These are phyloP conservation scores for Aethionema arabicum DNA, from an alignment of 345 rosid species.

Conservation along the genomic window DNA sequence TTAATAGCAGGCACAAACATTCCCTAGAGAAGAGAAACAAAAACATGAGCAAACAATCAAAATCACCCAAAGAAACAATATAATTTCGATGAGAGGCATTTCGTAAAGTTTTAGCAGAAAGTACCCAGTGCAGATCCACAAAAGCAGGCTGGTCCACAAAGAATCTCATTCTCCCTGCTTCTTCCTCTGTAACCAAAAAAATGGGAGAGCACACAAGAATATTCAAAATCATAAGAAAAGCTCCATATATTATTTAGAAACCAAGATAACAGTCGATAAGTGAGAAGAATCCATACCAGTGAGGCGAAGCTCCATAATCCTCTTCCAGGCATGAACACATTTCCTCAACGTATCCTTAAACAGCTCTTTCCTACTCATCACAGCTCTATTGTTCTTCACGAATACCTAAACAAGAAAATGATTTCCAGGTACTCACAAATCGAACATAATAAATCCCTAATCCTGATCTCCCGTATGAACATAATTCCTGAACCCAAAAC, in stretches of 20 bases:
- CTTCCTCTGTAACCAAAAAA: conserved; percentile 67
- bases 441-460: conserved; percentile 2
- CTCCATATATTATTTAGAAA: background rate
- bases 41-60: conserved; percentile 9
- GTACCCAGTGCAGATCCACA: conserved; percentile 97
- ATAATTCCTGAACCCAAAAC: background rate
- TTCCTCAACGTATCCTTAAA: conserved; percentile 83
- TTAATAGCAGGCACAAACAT: conserved; percentile 95
- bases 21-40: conserved; percentile 50
- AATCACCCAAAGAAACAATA: background rate
- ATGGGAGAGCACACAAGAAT: background rate
- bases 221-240: background rate
- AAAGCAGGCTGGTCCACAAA: conserved; percentile 81
- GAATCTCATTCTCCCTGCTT: conserved; percentile 60
- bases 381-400: conserved; percentile 65
- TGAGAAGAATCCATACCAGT: conserved; percentile 45
- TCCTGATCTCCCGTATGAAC: background rate
- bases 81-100: conserved; percentile 19
- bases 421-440: conserved; percentile 6
- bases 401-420: conserved; percentile 48
- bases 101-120: too few species aligned
- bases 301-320: conserved; percentile 83
- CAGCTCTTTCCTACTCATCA: conserved; percentile 84
- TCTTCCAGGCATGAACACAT: conserved; percentile 85
- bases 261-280: background rate